A percentile compares a stretch with the other conserved stretches of the same genome.
phyloP scores from a whole-genome alignment of 768 basidiomycete genomes.

The Pisolithus albus region DNA sequence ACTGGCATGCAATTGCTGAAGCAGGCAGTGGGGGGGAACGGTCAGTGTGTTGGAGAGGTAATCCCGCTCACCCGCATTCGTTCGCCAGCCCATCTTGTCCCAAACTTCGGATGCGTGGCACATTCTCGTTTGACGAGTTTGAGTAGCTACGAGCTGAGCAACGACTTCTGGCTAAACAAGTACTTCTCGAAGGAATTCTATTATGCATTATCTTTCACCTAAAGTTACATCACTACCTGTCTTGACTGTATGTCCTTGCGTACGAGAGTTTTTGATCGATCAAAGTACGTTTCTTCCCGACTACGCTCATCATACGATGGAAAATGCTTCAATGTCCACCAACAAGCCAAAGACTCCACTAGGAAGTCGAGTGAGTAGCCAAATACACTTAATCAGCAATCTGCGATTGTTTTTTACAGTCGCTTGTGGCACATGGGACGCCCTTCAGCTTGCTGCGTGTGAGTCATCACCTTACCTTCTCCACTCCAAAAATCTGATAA shows the following conservation, averaged over 20 bases:
- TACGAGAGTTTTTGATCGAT: too few species aligned
- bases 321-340: neutral
- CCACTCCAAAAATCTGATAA: neutral
- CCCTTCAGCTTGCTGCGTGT: neutral
- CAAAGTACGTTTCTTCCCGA: neutral
- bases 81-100: conserved; percentile 19
- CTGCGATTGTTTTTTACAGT: neutral
- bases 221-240: neutral
- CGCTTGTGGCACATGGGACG: neutral
- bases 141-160: conserved; percentile 16
- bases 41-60: conserved; percentile 16
- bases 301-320: neutral
- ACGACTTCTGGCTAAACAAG: conserved; percentile 25
- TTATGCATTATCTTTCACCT: neutral
- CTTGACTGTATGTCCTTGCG: neutral
- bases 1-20: conserved; percentile 19
- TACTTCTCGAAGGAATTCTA: conserved; percentile 28
- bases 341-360: neutral
- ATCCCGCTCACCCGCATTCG: conserved; percentile 17
- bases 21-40: conserved; percentile 7
- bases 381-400: neutral
- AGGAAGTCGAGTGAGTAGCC: neutral
- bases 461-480: neutral
- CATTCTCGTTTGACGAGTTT: conserved; percentile 14
- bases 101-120: conserved; percentile 21